These are phyloP conservation scores for Lasiosphaeria ovina DNA, from an alignment of 495 filamentous ascomycete species.

Conservation along the genomic window DNA sequence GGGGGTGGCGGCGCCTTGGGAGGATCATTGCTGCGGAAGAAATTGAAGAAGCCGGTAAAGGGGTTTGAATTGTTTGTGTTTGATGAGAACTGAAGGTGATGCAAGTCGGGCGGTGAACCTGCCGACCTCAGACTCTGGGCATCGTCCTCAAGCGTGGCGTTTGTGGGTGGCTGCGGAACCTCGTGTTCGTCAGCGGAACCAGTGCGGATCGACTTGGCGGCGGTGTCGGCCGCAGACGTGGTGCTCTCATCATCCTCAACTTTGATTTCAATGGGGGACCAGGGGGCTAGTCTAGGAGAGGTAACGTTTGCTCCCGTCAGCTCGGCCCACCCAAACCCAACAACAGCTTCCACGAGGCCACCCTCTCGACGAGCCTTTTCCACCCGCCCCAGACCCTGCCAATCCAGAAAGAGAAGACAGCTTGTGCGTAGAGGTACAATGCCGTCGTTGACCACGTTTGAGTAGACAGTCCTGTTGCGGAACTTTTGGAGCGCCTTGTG, in stretches of 20 bases:
- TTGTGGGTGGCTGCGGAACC: slow-evolving; percentile 59
- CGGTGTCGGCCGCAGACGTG: slow-evolving; percentile 14
- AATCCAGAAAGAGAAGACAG: slow-evolving; percentile 94
- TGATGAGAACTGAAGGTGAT: slow-evolving; percentile 25
- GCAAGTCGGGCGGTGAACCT: slow-evolving; percentile 21
- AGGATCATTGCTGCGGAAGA: slow-evolving; percentile 49
- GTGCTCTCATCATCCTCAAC: slow-evolving; percentile 4
- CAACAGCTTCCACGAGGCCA: slow-evolving; percentile 85
- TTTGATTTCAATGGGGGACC: slow-evolving; percentile 31
- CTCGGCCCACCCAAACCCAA: slow-evolving; percentile 93
- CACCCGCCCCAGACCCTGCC: slow-evolving; percentile 88
- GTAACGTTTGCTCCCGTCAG: slow-evolving; percentile 71
- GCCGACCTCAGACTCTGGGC: slow-evolving; percentile 43
- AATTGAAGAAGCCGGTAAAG: slow-evolving; percentile 60
- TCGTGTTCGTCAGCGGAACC: slow-evolving; percentile 33
- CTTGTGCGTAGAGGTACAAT: slow-evolving; percentile 95
- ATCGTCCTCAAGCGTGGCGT: slow-evolving; percentile 55
- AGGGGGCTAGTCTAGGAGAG: slow-evolving; percentile 34
- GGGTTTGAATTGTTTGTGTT: slow-evolving; percentile 41
- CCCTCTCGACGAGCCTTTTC: slow-evolving; percentile 93
- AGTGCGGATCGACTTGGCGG: slow-evolving; percentile 27
- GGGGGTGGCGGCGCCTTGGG: slow-evolving; percentile 34
- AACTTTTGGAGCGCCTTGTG: slow-evolving; percentile 85
- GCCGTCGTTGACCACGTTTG: slow-evolving; percentile 97
- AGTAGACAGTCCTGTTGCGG: slow-evolving; percentile 88